Base-by-base conservation (phyloP, 2,329 filamentous ascomycete genomes). In the Cladosporium cucumerinum region DNA sequence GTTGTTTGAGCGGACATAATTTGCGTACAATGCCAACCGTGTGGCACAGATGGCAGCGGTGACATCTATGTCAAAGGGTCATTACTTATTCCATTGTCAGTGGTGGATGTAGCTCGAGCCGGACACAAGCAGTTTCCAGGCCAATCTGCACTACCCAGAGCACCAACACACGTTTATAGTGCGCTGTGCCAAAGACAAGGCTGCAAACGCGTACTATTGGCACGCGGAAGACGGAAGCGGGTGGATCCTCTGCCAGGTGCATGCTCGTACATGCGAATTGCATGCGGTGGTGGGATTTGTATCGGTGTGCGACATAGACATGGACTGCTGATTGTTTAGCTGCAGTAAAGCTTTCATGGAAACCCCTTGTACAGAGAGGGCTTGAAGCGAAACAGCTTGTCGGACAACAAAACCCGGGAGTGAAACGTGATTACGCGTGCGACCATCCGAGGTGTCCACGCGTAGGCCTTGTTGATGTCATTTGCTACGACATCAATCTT, bases 391-490 rank as follows among this genome's bases (percentile, higher is more conserved):
- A 23, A 28, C 51, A 54, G 28, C 51, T 8, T 21, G 30, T 54
- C 26, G 51, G 51, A 54, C 51, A 32, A 21, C n/a, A 18, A 30
- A 52, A 11, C 39, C 51, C 54, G 54, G 32, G 39, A 60, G 57
- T 60, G 57, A 60, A 60, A 61, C 59, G 59, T 61, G 59, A 54
- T 61, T 61, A 52, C 59, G 59, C 46, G 46, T 51, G 59, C 48
- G 28, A 51, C 32, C 28, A 61, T 34, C 30, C 39, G 57, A 16
- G 11, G 16, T 39, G 10, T 32, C 10, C 32, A 30, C 52, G 52
- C 30, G 14, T 23, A 12, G 28, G 30, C 11, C 36, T 5, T 14
- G n/a, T 61, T 61, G 59, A 61, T 61, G 59, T 61, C 59, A 61
- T 61, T n/a, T n/a, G n/a, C n/a, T n/a, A n/a, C n/a, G 28, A 54